phyloP scores from a whole-genome alignment of 1,284 basidiomycete species.

The Rhizoctonia solani region DNA sequence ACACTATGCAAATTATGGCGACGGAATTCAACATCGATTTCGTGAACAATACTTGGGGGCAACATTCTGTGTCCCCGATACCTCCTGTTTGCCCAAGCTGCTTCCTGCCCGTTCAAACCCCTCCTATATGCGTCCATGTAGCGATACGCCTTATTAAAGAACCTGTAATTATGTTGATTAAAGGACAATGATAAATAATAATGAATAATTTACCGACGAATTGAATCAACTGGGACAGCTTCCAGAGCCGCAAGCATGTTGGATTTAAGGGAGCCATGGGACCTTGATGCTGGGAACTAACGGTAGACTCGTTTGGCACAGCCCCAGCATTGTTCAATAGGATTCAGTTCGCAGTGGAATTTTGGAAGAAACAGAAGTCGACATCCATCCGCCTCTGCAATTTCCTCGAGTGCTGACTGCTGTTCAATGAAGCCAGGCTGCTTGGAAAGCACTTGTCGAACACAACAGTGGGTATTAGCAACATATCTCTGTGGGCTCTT shows the following conservation, averaged over 20 bases:
- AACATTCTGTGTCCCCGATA: slow-evolving; percentile 4
- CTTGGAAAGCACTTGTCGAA: background rate
- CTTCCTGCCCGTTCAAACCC: background rate
- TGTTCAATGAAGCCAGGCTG: slow-evolving; percentile 30
- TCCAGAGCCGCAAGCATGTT: slow-evolving; percentile 19
- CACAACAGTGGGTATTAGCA: slow-evolving; percentile 16
- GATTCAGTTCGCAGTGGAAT: slow-evolving; percentile 35
- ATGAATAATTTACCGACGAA: slow-evolving; percentile 9
- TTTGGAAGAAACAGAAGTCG: slow-evolving; percentile 33
- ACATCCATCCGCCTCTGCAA: background rate
- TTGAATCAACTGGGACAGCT: slow-evolving; percentile 1
- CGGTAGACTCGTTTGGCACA: slow-evolving; percentile 27
- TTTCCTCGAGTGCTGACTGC: slow-evolving; percentile 26
- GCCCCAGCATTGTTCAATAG: slow-evolving; percentile 37
- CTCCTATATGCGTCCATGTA: slow-evolving; percentile 13
- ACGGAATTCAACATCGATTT: background rate
- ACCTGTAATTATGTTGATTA: background rate
- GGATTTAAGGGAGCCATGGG: background rate
- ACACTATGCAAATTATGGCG: no score
- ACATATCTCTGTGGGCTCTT: slow-evolving; percentile 7
- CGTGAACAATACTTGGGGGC: background rate
- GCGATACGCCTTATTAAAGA: background rate
- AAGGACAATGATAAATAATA: background rate
- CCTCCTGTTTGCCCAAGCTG: slow-evolving; percentile 8
- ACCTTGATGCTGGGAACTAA: background rate